A percentile compares a stretch with the other conserved stretches of the same genome.
phyloP scores from a whole-genome alignment of 2,329 filamentous ascomycete genomes.

The Metarhizium anisopliae region DNA sequence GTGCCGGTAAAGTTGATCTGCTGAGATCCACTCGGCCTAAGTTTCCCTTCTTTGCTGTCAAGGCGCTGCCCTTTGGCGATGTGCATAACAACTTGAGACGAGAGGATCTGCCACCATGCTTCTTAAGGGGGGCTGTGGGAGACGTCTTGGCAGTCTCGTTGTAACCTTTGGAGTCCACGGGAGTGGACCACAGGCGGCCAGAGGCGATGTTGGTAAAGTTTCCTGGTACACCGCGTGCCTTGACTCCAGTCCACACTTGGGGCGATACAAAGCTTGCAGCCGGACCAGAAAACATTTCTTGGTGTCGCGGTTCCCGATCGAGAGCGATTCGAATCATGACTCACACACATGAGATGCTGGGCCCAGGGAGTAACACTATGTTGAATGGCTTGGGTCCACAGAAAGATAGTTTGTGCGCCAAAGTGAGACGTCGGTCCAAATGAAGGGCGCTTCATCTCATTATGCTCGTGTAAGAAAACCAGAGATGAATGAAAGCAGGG shows the following conservation, averaged over 20 bases:
- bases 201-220: background rate
- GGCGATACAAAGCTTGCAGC: background rate
- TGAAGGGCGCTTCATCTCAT: background rate
- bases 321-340: background rate
- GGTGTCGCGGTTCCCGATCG: background rate
- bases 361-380: background rate
- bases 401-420: background rate
- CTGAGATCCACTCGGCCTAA: conserved; percentile 17
- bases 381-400: background rate
- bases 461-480: background rate
- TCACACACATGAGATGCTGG: background rate
- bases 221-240: background rate
- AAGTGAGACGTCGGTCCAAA: background rate
- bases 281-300: background rate
- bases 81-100: conserved; percentile 15
- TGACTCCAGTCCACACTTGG: background rate
- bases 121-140: background rate
- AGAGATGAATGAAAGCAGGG: background rate
- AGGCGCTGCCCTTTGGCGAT: conserved; percentile 23
- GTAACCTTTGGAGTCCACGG: background rate
- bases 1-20: background rate
- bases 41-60: conserved; percentile 17
- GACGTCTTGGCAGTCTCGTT: conserved; percentile 1
- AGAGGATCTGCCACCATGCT: conserved; percentile 1
- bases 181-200: background rate